Evolutionary conservation across 192 early-diverging fungal genomes (phyloP).

Genomic region (Linnemannia zychae): DNA sequence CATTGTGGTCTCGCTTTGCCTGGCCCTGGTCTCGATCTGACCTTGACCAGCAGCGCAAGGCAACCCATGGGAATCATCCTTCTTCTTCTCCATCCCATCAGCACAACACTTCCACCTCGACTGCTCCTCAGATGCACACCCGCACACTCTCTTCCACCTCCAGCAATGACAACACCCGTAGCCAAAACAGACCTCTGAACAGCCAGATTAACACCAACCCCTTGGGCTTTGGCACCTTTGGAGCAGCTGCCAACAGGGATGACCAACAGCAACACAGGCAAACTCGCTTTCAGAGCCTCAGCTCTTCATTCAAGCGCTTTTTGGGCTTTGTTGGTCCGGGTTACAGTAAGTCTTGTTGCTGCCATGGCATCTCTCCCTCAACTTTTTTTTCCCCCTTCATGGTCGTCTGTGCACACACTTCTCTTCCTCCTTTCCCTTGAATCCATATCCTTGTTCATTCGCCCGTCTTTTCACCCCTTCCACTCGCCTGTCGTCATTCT

Average conservation of each 20-base stretch:
- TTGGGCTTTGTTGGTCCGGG: conserved; percentile 61
- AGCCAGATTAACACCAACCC: not conserved
- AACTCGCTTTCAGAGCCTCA: conserved; percentile 19
- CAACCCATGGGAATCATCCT: not conserved
- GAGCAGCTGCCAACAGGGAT: not conserved
- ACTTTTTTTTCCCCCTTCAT: not conserved
- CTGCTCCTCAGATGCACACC: conserved; percentile 12
- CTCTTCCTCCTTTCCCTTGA: not conserved
- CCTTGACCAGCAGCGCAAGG: not conserved
- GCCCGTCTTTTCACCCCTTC: not conserved
- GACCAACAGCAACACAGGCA: conserved; percentile 12
- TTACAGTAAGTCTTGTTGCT: conserved; percentile 59
- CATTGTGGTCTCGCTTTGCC: conserved; percentile 27
- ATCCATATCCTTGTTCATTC: not conserved
- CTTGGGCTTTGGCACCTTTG: conserved; percentile 27
- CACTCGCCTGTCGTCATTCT: not conserved
- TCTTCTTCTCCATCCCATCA: conserved; percentile 5
- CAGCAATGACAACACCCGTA: not conserved
- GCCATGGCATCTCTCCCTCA: not conserved
- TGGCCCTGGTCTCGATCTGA: conserved; percentile 3
- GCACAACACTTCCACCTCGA: not conserved
- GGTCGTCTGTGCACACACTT: not conserved
- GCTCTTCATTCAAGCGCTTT: conserved; percentile 42
- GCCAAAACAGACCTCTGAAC: conserved; percentile 14
- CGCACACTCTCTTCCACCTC: not conserved